Conservation (phyloP, 2,329 filamentous ascomycete genomes). For the Stagonosporopsis chrysanthemi region DNA sequence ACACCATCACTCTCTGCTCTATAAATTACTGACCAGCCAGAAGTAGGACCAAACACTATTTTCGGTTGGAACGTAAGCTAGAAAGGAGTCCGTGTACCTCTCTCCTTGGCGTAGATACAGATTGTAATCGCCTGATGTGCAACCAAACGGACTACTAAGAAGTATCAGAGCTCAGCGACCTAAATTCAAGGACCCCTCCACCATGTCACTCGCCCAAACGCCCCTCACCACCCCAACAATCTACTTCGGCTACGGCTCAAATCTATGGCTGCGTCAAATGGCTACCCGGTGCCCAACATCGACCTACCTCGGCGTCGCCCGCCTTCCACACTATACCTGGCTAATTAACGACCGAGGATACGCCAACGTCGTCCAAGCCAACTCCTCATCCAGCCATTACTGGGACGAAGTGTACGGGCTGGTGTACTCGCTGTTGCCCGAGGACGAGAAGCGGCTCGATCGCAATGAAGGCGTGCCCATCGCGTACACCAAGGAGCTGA, state of each 20-base stretch:
- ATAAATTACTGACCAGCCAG: background rate
- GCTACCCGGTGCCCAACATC: slow-evolving; percentile 64
- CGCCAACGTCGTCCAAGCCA: slow-evolving; percentile 66
- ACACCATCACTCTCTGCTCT: background rate
- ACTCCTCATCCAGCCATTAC: slow-evolving; percentile 11
- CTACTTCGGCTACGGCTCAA: slow-evolving; percentile 77
- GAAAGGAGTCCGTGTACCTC: background rate
- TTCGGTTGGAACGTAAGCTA: background rate
- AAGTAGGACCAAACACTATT: background rate
- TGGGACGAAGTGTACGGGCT: slow-evolving; percentile 43
- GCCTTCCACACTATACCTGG: slow-evolving; percentile 67
- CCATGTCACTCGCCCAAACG: slow-evolving; percentile 16
- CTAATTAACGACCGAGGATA: slow-evolving; percentile 72
- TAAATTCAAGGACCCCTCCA: background rate
- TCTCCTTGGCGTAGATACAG: background rate
- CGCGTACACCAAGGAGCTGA: slow-evolving; percentile 64
- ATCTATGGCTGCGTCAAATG: slow-evolving; percentile 74
- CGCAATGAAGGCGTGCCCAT: slow-evolving; percentile 67
- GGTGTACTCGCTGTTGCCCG: slow-evolving; percentile 37
- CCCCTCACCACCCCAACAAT: slow-evolving; percentile 43
- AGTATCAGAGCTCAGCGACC: background rate
- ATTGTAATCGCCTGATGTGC: background rate
- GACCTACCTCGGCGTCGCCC: slow-evolving; percentile 63
- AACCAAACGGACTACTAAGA: background rate
- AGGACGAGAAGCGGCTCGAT: slow-evolving; percentile 45